Evolutionary conservation across 1,284 basidiomycete genomes (phyloP).

Genomic region (Moniliella sp.): DNA sequence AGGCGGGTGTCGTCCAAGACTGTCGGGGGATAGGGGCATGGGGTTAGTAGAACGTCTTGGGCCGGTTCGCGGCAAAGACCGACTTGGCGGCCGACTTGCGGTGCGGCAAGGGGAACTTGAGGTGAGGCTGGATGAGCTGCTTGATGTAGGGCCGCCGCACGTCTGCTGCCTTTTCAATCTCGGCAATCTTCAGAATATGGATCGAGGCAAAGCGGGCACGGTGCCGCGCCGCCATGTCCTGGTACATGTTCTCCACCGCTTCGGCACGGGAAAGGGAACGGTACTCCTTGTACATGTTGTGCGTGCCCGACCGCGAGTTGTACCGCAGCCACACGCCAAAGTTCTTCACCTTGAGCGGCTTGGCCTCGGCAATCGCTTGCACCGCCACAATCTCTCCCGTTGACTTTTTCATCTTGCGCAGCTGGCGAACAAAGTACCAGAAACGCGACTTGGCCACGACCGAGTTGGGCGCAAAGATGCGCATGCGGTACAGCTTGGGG

Average conservation of each 20-base stretch:
- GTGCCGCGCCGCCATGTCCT: conserved; percentile 98
- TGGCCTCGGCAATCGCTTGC: conserved; percentile 69
- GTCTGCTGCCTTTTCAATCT: conserved; percentile 75
- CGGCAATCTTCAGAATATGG: conserved; percentile 79
- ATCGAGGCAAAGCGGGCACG: conserved; percentile 97
- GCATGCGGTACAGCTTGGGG: conserved; percentile 98
- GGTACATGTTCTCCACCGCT: conserved; percentile 89
- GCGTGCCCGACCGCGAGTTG: conserved; percentile 38
- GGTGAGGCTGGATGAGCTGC: conserved; percentile 67
- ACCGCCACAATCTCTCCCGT: conserved; percentile 95
- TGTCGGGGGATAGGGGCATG: too few relatives aligned
- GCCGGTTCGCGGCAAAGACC: conserved; percentile 35
- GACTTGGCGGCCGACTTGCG: conserved; percentile 39
- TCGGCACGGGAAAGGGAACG: conserved; percentile 80
- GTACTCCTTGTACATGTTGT: conserved; percentile 60
- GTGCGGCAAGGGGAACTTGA: conserved; percentile 97
- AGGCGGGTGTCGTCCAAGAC: too few relatives aligned
- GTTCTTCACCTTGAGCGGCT: conserved; percentile 95
- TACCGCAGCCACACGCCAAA: conserved; percentile 99
- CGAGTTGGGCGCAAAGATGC: conserved; percentile 95
- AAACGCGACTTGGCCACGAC: conserved; percentile 94
- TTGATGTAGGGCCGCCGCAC: conserved; percentile 73
- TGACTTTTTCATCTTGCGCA: conserved; percentile 93
- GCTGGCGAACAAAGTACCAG: conserved; percentile 88
- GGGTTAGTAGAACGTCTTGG: conserved; percentile 37